phyloP scores from a whole-genome alignment of 2,329 filamentous ascomycete species.

The Reticulascus tulasneorum region DNA sequence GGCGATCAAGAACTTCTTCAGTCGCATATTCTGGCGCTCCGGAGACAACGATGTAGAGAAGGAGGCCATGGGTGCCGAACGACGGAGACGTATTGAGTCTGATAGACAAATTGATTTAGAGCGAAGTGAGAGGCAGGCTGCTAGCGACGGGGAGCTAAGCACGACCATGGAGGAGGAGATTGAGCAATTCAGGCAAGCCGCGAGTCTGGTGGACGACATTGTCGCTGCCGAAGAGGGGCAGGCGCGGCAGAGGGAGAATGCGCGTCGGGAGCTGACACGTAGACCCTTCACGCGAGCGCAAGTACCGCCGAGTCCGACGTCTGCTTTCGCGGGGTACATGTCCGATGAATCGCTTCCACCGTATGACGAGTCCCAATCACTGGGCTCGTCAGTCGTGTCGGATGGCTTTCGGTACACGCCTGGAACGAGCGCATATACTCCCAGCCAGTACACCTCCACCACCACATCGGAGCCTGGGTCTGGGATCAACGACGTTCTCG shows the following conservation, averaged over 20 bases:
- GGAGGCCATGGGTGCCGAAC: conserved; percentile 27
- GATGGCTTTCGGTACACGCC: conserved; percentile 40
- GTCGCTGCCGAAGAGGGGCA: conserved; percentile 39
- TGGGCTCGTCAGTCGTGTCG: conserved; percentile 31
- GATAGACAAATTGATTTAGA: no score
- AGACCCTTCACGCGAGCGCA: no score
- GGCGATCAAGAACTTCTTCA: conserved; percentile 19
- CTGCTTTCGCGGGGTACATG: conserved; percentile 23
- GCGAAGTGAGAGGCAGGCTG: no score
- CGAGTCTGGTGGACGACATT: conserved; percentile 41
- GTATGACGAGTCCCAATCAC: conserved; percentile 34
- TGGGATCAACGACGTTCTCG: conserved; percentile 15
- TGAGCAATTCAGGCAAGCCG: conserved; percentile 42
- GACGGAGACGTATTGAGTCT: no score
- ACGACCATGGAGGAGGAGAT: conserved; percentile 46
- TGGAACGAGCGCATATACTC: conserved; percentile 22
- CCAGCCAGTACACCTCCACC: conserved; percentile 20
- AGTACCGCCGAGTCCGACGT: conserved; percentile 22
- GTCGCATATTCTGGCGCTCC: conserved; percentile 23
- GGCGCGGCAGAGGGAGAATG: conserved; percentile 13
- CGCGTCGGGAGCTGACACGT: conserved; percentile 12
- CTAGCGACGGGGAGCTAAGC: no score
- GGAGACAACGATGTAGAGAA: conserved; percentile 34
- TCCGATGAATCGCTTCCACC: conserved; percentile 36
- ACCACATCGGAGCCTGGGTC: conserved; percentile 10